These are phyloP conservation scores for Cladorrhinum samala DNA, from an alignment of 495 filamentous ascomycete species.

Conservation along the genomic window DNA sequence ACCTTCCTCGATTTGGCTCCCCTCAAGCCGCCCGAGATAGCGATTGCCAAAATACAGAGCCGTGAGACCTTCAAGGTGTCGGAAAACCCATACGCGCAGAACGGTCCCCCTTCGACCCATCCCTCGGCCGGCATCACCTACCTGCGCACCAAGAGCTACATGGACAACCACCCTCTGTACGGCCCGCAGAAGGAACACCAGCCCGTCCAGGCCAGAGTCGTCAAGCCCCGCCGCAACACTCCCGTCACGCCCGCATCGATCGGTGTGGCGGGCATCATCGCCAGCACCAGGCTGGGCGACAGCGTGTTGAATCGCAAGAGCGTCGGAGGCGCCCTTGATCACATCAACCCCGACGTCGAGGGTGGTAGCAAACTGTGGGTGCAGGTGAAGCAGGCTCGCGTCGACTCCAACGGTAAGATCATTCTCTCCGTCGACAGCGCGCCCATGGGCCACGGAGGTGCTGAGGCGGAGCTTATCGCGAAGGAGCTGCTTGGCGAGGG, in stretches of 20 bases:
- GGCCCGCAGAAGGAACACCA: constrained; percentile 63
- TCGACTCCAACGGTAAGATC: constrained; percentile 58
- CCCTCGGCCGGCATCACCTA: constrained; percentile 89
- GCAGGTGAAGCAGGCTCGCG: constrained; percentile 46
- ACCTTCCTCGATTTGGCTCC: constrained; percentile 53
- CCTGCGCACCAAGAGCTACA: constrained; percentile 59
- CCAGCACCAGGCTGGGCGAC: constrained; percentile 23
- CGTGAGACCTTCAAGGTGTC: constrained; percentile 13
- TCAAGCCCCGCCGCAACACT: constrained; percentile 45
- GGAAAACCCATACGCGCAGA: constrained; percentile 45
- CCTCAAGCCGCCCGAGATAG: constrained; percentile 17
- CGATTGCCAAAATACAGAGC: neutral
- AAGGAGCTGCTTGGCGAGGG: constrained; percentile 38
- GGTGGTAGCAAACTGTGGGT: constrained; percentile 67
- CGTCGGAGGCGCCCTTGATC: constrained; percentile 25
- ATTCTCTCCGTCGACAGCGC: constrained; percentile 42
- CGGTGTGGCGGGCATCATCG: constrained; percentile 47
- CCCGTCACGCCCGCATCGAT: constrained; percentile 16
- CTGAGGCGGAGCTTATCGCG: constrained; percentile 45
- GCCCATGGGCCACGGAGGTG: neutral
- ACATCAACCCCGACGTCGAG: constrained; percentile 51
- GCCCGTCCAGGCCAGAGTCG: constrained; percentile 62
- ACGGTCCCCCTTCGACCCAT: constrained; percentile 75
- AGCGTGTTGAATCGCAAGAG: constrained; percentile 21
- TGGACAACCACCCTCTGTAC: constrained; percentile 74